Base-by-base conservation (phyloP, 208 protist genomes). In the Naegleria fowleri region DNA sequence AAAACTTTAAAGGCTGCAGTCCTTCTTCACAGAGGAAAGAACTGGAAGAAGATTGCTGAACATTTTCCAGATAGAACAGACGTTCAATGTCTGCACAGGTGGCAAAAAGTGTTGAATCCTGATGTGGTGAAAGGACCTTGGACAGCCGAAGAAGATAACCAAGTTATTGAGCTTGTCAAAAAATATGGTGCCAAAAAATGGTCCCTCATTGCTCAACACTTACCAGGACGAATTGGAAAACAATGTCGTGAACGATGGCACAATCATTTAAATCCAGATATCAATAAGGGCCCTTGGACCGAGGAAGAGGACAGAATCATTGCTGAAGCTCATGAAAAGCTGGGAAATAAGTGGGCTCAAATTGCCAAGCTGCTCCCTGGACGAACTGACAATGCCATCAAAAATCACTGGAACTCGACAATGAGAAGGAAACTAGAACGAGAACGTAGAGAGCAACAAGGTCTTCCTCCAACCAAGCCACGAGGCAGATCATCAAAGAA, bases 371-470 rank as follows among this genome's bases (percentile, higher is more conserved):
- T 92, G 19, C 89, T 97, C 33, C 92, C 93, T 15, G 95, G 95
- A 11, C 58, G 95, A 38, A 95, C 95, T 38, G 95, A 94, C 58
- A 97, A 97, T 90, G 91, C 91, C 0, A 95, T 97, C 39, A 97
- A 97, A 75, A 97, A 97, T 92, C 95, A 95, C 88, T 97, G 95
- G 95, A 96, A 97, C 55, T 96, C 94, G 4, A 96, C 94, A 40
- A 92, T 96, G 92, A 91, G 93, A 86, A 91, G 92, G 67, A 59
- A 76, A 15, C 39, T 76, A 36, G 67, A 79, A 7, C 29, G 67
- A 33, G 67, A 79, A 79, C 16, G 67, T 36, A 79, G 67, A 36
- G 67, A 79, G n/a, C 19, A 79, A 79, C 25, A 79, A 79, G 67
- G 67, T 7, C 29, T 79, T 36, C 67, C 67, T 36, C 67, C 67